Base-by-base conservation (phyloP, 2,329 filamentous ascomycete genomes). In the Chalaropsis thielavioides region DNA sequence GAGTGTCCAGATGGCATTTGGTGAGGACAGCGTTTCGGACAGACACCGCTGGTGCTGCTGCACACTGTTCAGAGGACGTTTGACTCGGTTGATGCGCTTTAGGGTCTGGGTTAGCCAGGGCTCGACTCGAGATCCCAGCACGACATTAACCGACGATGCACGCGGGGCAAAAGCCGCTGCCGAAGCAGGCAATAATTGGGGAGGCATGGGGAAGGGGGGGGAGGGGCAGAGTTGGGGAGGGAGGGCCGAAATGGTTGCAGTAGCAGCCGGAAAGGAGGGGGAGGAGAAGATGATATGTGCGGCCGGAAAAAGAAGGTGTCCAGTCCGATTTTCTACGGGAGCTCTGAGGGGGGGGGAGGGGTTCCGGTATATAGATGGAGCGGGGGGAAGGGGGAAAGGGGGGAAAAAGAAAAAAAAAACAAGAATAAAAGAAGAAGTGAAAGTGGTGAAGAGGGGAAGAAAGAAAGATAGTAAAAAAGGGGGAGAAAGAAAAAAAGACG, bases 21-120 rank as follows among this genome's bases (percentile, higher is more conserved):
- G 76, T 64, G 89, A 92, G 49, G 92, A 96, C 64, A 99, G 81
- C 0, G 89, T 95, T 80, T 97, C 94, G 66, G 92, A 95, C 72
- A 99, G 83, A 77, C 92, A 97, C 80, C 90, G 85, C 71, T 92
- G 91, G 78, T 97, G 94, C 76, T 99, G 94, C 66, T 90, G 87
- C 61, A 96, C 89, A 75, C 89, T 96, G 83, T 99, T 99, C 76
- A 97, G 83, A 68, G 94, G 92, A 71, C 94, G 89, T 83, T 97
- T 99, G 72, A 96, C 86, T 70, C 89, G 85, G 81, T 96, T 97
- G 79, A 96, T 91, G 75, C 94, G 87, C 83, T 97, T 97, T 72
- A 99, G 81, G 11, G 92, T 96, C 74, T 92, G 89, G 43, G 94
- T 99, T 76, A 97, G 83, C 94, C 94, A 99, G 67, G 91, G 89